Percentiles rank a stretch among this genome's conserved stretches.
Evolutionary conservation across 345 rosid genomes (phyloP).

Genomic region (Rhodamnia argentea): DNA sequence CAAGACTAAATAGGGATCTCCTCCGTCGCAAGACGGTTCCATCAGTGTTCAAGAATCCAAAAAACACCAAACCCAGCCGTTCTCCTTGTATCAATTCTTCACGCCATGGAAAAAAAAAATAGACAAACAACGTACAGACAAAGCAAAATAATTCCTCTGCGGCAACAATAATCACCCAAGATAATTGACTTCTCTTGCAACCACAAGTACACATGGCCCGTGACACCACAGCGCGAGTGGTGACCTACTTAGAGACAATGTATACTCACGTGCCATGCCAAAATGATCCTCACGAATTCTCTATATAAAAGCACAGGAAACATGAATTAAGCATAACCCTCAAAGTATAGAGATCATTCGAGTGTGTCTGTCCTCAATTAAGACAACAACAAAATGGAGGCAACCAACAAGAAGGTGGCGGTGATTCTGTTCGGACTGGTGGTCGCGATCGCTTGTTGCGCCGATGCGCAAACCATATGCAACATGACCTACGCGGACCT

Average conservation of each 20-base stretch:
- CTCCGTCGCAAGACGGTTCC: not conserved
- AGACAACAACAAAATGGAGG: not conserved
- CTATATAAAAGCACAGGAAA: not conserved
- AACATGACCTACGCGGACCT: constrained; percentile 17
- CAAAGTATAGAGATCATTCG: not conserved
- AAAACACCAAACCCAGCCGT: not conserved
- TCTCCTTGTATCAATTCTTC: not conserved
- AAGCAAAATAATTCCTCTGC: not conserved
- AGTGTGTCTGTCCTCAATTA: not conserved
- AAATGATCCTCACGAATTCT: not conserved
- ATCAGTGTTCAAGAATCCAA: not conserved
- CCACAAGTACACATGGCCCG: not conserved
- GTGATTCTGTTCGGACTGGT: not conserved
- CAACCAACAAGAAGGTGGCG: not conserved
- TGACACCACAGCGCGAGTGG: not conserved
- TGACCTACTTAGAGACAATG: not conserved
- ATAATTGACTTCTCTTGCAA: not conserved
- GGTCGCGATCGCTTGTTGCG: not conserved
- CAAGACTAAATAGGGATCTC: not conserved
- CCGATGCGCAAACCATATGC: constrained; percentile 28
- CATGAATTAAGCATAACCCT: not conserved
- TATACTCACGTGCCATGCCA: not conserved
- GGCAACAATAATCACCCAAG: not conserved
- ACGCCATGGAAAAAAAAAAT: too few relatives aligned
- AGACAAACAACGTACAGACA: not conserved